These are phyloP conservation scores for Syzygium aqueum DNA, from an alignment of 345 rosid genomes.

Conservation along the genomic window DNA sequence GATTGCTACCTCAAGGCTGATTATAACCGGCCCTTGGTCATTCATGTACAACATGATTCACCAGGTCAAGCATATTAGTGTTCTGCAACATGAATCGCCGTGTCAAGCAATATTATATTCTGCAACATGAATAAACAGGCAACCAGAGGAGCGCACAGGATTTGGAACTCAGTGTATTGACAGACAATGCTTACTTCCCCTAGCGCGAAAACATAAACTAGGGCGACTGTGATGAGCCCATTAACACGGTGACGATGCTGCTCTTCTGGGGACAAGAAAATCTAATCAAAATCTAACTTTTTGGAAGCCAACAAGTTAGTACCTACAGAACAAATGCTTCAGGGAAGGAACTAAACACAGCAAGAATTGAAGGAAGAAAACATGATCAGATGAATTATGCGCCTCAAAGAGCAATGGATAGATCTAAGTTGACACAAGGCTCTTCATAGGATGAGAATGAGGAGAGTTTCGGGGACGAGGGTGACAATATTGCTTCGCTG, in stretches of 20 bases:
- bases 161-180: not conserved
- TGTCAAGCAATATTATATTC: not conserved
- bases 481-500: constrained; percentile 57
- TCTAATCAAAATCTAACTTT: not conserved
- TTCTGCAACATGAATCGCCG: not conserved
- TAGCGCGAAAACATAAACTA: not conserved
- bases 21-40: not conserved
- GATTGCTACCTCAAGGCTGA: not conserved
- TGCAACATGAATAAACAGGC: not conserved
- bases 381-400: not conserved
- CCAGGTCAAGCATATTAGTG: not conserved
- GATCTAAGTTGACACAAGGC: constrained; percentile 42
- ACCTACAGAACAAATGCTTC: not conserved
- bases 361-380: not conserved
- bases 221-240: not conserved
- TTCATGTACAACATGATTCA: not conserved
- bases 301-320: not conserved
- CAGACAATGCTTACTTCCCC: not conserved
- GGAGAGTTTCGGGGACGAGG: constrained; percentile 28
- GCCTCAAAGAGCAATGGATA: constrained; percentile 37
- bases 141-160: not conserved
- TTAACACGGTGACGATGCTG: not conserved
- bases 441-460: constrained; percentile 23
- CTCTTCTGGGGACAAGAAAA: not conserved
- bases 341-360: not conserved